Conservation (phyloP, 1,284 basidiomycete genomes). For the Golubevia sp. region DNA sequence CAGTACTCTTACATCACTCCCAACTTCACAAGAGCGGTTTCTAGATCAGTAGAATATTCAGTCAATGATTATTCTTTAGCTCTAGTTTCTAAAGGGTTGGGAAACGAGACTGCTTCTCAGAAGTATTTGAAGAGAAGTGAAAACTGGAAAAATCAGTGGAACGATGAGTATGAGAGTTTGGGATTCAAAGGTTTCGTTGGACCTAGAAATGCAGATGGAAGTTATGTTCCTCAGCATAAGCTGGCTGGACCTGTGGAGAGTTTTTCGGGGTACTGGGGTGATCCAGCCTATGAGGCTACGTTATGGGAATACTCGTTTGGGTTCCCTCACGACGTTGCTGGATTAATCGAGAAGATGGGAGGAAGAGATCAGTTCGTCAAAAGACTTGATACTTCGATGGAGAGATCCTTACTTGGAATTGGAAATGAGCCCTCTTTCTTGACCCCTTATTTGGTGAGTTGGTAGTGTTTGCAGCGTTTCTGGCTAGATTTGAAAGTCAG, state of each 20-base stretch:
- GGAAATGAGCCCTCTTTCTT: slow-evolving; percentile 25
- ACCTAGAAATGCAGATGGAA: slow-evolving; percentile 15
- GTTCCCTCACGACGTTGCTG: slow-evolving; percentile 27
- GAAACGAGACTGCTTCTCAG: neutral
- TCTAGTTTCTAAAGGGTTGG: slow-evolving; percentile 16
- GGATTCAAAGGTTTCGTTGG: slow-evolving; percentile 24
- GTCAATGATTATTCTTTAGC: slow-evolving; percentile 32
- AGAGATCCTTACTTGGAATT: slow-evolving; percentile 14
- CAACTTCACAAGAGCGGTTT: slow-evolving; percentile 3
- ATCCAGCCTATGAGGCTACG: slow-evolving; percentile 30
- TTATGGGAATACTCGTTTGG: slow-evolving; percentile 22
- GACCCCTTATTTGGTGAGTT: slow-evolving; percentile 9
- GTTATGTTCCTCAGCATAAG: neutral
- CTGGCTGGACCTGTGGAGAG: slow-evolving; percentile 1
- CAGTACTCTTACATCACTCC: neutral
- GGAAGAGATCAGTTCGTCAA: slow-evolving; percentile 15
- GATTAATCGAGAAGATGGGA: slow-evolving; percentile 21
- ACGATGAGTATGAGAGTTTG: slow-evolving; percentile 9
- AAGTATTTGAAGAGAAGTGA: slow-evolving; percentile 2
- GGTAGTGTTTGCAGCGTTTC: neutral
- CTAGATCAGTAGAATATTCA: slow-evolving; percentile 26
- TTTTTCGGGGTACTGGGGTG: slow-evolving; percentile 6
- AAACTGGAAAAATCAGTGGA: slow-evolving; percentile 25
- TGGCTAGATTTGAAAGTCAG: neutral
- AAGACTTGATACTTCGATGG: slow-evolving; percentile 20